These are phyloP conservation scores for Pouteria campechiana DNA, from an alignment of 179 eudicot genomes.

Conservation along the genomic window DNA sequence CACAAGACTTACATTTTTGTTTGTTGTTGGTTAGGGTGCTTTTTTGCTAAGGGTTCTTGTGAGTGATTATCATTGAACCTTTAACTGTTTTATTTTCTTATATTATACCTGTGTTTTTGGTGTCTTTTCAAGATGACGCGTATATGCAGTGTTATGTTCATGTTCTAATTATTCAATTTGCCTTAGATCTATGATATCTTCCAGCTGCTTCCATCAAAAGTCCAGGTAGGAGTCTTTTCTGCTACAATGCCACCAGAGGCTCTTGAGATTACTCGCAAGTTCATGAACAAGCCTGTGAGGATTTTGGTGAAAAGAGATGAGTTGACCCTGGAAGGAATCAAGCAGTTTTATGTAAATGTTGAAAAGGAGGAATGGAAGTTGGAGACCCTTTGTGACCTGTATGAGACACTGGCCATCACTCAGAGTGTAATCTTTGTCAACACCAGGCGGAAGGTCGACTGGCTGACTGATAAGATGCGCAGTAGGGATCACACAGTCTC, in stretches of 20 bases:
- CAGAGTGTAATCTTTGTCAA: conserved; percentile 31
- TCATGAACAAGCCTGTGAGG: conserved; percentile 45
- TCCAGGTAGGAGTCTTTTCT: conserved; percentile 39
- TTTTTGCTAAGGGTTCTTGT: too few relatives aligned
- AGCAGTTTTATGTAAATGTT: conserved; percentile 30
- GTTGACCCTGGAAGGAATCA: conserved; percentile 39
- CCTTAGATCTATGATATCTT: conserved; percentile 39
- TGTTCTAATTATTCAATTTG: background rate
- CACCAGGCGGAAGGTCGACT: conserved; percentile 36
- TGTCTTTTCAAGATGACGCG: too few relatives aligned
- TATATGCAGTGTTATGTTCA: background rate
- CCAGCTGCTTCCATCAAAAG: conserved; percentile 37
- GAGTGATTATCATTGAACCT: too few relatives aligned
- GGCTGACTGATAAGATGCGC: conserved; percentile 36
- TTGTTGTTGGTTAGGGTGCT: too few relatives aligned
- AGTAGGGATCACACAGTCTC: conserved; percentile 34
- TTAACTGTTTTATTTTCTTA: background rate
- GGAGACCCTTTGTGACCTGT: conserved; percentile 34
- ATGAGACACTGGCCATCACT: conserved; percentile 32
- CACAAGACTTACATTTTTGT: too few relatives aligned
- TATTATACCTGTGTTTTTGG: background rate
- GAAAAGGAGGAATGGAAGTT: conserved; percentile 42
- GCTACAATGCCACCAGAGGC: conserved; percentile 48
- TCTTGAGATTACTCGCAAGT: conserved; percentile 38
- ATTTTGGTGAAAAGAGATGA: conserved; percentile 44